These are phyloP conservation scores for Rhizopus sp. DNA, from an alignment of 371 early-diverging fungal genomes.

Conservation along the genomic window DNA sequence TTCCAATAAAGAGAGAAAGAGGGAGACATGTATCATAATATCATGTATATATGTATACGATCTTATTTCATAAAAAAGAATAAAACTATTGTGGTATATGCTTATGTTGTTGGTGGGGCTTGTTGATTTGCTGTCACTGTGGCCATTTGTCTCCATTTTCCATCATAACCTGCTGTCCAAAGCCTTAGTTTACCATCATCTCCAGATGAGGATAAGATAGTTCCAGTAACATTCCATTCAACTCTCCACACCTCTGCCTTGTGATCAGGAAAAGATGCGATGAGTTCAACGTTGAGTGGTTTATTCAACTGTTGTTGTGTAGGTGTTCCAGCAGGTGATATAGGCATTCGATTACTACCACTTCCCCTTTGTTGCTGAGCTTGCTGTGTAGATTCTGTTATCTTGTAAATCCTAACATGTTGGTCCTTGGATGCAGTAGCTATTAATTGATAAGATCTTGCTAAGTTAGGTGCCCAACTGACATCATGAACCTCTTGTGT, in stretches of 20 bases:
- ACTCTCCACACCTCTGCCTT: slow-evolving; percentile 85
- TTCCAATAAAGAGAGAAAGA: background rate
- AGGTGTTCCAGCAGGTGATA: slow-evolving; percentile 22
- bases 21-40: background rate
- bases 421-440: slow-evolving; percentile 91
- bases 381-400: slow-evolving; percentile 51
- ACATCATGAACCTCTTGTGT: slow-evolving; percentile 76
- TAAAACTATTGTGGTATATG: background rate
- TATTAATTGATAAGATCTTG: slow-evolving; percentile 85
- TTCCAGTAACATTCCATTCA: slow-evolving; percentile 94
- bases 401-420: slow-evolving; percentile 82
- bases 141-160: slow-evolving; percentile 73
- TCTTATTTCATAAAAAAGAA: background rate
- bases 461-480: slow-evolving; percentile 89
- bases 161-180: slow-evolving; percentile 78
- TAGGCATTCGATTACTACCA: background rate
- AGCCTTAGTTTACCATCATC: slow-evolving; percentile 91
- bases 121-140: slow-evolving; percentile 54
- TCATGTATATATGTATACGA: background rate
- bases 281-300: slow-evolving; percentile 54
- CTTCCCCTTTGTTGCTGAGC: slow-evolving; percentile 22
- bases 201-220: slow-evolving; percentile 85
- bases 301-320: slow-evolving; percentile 10
- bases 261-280: slow-evolving; percentile 72
- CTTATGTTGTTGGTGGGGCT: slow-evolving; percentile 6